Evolutionary conservation across 1,284 basidiomycete species (phyloP).

Genomic region (Ustilago bromivora): DNA sequence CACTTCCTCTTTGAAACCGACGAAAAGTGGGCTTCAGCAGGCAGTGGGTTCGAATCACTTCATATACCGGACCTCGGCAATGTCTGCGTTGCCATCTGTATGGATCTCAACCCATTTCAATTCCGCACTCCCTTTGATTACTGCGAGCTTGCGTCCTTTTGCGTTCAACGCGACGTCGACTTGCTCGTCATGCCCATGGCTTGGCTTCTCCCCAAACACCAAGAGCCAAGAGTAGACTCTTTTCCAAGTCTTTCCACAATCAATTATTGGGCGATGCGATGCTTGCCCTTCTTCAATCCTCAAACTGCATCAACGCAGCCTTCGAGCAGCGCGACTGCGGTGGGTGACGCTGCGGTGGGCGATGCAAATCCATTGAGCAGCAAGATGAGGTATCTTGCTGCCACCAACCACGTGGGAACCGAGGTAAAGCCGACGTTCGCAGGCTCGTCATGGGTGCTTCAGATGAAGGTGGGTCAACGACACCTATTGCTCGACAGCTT

Average conservation of each 20-base stretch:
- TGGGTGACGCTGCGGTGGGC: constrained; percentile 50
- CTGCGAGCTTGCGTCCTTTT: constrained; percentile 84
- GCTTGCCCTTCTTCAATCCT: constrained; percentile 47
- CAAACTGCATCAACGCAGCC: neutral
- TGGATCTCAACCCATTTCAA: constrained; percentile 71
- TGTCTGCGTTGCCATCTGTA: constrained; percentile 70
- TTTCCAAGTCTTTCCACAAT: constrained; percentile 46
- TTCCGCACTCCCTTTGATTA: constrained; percentile 75
- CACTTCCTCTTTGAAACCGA: constrained; percentile 79
- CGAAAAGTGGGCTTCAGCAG: constrained; percentile 84
- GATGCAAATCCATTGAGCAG: too few species aligned
- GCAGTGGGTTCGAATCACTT: constrained; percentile 79
- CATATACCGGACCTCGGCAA: constrained; percentile 75
- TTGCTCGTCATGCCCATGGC: constrained; percentile 76
- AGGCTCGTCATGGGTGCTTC: too few species aligned
- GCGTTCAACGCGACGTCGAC: constrained; percentile 74
- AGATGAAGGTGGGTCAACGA: too few species aligned
- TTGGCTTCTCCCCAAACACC: constrained; percentile 55
- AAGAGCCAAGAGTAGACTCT: neutral
- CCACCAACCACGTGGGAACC: too few species aligned
- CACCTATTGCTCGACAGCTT: too few species aligned
- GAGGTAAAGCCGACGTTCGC: too few species aligned
- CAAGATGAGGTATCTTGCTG: too few species aligned
- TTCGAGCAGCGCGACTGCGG: neutral
- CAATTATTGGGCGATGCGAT: constrained; percentile 64